A percentile compares a stretch with the other conserved stretches of the same genome.
phyloP scores from a whole-genome alignment of 192 early-diverging fungal species.

The Backusella parvicylindrica region DNA sequence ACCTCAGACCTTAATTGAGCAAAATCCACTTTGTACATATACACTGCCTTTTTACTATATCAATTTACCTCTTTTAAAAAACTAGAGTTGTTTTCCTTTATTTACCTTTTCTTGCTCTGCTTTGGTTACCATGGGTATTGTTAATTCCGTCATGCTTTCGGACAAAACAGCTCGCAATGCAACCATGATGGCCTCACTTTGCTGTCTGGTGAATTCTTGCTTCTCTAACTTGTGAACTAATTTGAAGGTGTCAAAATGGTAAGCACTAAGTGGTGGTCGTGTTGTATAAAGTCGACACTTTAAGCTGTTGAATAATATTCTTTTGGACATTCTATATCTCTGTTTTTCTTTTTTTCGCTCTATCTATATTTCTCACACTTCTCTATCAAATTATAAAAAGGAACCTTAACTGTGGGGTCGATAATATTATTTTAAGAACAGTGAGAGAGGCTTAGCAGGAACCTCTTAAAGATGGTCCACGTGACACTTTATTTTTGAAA shows the following conservation, averaged over 20 bases:
- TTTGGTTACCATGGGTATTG: slow-evolving; percentile 70
- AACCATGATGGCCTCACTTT: slow-evolving; percentile 75
- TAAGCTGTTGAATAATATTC: not conserved
- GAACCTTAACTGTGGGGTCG: not conserved
- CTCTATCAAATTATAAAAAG: not conserved
- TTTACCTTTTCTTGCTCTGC: slow-evolving; percentile 74
- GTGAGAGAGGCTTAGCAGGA: too few relatives aligned
- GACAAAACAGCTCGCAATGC: slow-evolving; percentile 66
- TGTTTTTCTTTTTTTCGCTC: not conserved
- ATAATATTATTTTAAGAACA: too few relatives aligned
- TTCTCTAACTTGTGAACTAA: slow-evolving; percentile 68
- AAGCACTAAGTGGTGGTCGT: not conserved
- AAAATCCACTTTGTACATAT: slow-evolving; percentile 88
- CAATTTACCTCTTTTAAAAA: not conserved
- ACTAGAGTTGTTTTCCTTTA: too few relatives aligned
- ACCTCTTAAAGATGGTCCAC: too few relatives aligned
- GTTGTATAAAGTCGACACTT: not conserved
- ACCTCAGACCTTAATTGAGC: slow-evolving; percentile 85
- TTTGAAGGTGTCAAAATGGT: slow-evolving; percentile 81
- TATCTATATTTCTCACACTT: too few relatives aligned
- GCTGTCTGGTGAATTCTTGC: slow-evolving; percentile 65
- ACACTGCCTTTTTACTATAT: slow-evolving; percentile 50
- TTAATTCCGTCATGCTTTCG: slow-evolving; percentile 66
- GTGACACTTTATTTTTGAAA: too few relatives aligned
- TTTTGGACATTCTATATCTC: not conserved